Evolutionary conservation across 345 rosid genomes (phyloP).

Genomic region (Eucalyptus polyanthemos): DNA sequence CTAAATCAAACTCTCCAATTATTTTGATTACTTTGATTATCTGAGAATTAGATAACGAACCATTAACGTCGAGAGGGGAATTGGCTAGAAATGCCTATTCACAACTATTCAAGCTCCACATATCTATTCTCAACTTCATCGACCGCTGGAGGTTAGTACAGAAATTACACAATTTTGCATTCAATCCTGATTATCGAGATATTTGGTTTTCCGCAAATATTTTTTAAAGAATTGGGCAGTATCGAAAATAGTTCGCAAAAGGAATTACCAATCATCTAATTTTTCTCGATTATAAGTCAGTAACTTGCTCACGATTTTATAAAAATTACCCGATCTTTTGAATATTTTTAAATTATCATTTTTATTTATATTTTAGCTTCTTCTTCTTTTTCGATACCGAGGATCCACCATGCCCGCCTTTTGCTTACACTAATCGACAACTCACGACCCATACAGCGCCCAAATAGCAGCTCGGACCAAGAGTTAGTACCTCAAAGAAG

Average conservation of each 20-base stretch:
- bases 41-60: fast-evolving
- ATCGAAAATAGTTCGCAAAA: background rate
- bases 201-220: background rate
- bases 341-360: background rate
- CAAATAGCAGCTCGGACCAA: too few relatives aligned
- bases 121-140: too few relatives aligned
- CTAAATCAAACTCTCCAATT: too few relatives aligned
- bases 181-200: too few relatives aligned
- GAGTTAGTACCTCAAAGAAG: too few relatives aligned
- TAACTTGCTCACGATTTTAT: background rate
- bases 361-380: background rate
- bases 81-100: too few relatives aligned
- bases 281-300: fast-evolving
- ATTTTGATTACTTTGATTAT: too few relatives aligned
- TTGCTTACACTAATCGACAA: too few relatives aligned
- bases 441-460: too few relatives aligned
- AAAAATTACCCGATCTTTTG: background rate
- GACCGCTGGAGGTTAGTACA: fast-evolving
- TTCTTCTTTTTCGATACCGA: too few relatives aligned
- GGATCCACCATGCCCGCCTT: too few relatives aligned
- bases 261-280: background rate
- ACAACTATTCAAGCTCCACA: too few relatives aligned
- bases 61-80: fast-evolving
- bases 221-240: background rate
- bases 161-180: fast-evolving